Evolutionary conservation across 768 basidiomycete species (phyloP).

Genomic region (Rhodocollybia butyracea): DNA sequence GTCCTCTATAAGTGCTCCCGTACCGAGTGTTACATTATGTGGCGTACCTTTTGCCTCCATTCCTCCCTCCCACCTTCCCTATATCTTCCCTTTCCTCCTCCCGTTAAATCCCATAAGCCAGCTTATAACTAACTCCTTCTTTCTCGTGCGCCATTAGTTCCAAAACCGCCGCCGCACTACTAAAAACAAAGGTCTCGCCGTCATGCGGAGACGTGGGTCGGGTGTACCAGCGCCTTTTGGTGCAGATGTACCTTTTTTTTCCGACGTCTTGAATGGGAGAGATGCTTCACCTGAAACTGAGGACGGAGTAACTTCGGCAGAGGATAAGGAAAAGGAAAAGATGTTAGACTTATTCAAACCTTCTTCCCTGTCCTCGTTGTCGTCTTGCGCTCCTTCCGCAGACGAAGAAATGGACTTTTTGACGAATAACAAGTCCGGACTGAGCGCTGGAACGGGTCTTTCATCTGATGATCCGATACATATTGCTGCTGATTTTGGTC

Average conservation of each 20-base stretch:
- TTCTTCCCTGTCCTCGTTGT: not conserved
- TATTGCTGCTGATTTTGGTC: no score
- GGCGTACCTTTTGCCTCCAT: not conserved
- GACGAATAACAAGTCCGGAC: no score
- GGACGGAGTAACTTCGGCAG: not conserved
- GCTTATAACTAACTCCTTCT: no score
- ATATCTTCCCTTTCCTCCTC: no score
- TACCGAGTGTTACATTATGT: no score
- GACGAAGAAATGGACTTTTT: no score
- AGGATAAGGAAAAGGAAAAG: not conserved
- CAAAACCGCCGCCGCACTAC: slow-evolving; percentile 42
- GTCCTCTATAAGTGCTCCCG: no score
- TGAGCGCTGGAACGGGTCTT: not conserved
- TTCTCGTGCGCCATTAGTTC: slow-evolving; percentile 35
- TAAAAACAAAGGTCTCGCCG: not conserved
- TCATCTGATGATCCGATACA: not conserved
- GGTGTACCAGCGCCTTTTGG: not conserved
- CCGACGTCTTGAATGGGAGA: no score
- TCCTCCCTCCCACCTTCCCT: not conserved
- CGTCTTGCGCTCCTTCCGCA: not conserved
- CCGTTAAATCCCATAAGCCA: no score
- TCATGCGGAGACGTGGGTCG: not conserved
- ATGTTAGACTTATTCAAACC: slow-evolving; percentile 1
- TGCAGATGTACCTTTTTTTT: not conserved
- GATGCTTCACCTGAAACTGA: no score